These are phyloP conservation scores for Carex parvula DNA, from an alignment of 176 grass and related monocot genomes.

Conservation along the genomic window DNA sequence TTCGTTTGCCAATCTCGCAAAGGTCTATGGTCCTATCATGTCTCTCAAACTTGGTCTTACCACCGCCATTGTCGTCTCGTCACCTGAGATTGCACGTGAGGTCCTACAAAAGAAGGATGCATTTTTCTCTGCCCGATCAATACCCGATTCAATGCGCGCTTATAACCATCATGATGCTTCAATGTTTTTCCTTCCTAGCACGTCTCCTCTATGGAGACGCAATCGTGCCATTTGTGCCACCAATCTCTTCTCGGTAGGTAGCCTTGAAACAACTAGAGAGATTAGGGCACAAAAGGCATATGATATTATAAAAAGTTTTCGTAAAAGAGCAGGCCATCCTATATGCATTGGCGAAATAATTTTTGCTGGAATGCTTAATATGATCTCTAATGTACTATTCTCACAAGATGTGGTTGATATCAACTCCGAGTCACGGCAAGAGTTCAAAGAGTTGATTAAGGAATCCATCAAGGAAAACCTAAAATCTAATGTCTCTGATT, in stretches of 20 bases:
- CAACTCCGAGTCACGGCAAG: neutral
- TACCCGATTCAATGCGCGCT: constrained; percentile 22
- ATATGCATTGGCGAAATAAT: constrained; percentile 15
- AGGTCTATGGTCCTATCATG: constrained; percentile 36
- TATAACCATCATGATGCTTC: neutral
- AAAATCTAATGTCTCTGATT: constrained; percentile 39
- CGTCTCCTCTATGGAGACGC: constrained; percentile 24
- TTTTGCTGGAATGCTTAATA: constrained; percentile 30
- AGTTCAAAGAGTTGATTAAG: constrained; percentile 9
- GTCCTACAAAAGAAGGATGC: constrained; percentile 35
- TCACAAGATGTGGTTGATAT: constrained; percentile 35
- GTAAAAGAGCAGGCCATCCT: neutral
- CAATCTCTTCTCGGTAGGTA: constrained; percentile 25
- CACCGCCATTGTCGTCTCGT: constrained; percentile 42
- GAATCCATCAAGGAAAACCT: neutral
- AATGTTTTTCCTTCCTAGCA: constrained; percentile 33
- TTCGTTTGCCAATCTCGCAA: constrained; percentile 26
- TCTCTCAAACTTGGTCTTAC: constrained; percentile 28
- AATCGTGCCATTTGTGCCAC: constrained; percentile 26
- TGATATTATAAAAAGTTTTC: constrained; percentile 14
- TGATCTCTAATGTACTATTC: constrained; percentile 21
- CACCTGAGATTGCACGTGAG: constrained; percentile 19
- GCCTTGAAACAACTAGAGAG: constrained; percentile 19
- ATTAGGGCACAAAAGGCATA: constrained; percentile 30
- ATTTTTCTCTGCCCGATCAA: constrained; percentile 8